Evolutionary conservation across 139 green algal species (phyloP).

Genomic region (Pleodorina starrii): DNA sequence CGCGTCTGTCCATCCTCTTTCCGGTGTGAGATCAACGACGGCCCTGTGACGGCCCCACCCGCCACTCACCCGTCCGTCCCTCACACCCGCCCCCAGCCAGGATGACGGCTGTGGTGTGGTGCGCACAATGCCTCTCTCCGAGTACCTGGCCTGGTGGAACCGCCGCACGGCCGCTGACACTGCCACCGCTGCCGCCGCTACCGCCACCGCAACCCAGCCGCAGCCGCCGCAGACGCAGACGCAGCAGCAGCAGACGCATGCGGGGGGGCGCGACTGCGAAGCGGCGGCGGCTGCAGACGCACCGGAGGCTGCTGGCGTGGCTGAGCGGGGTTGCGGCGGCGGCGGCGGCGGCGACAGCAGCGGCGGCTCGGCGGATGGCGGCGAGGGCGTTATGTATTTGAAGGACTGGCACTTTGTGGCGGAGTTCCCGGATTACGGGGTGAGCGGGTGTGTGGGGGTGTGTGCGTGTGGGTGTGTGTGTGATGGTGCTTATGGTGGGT

Average conservation of each 20-base stretch:
- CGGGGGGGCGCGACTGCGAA: neutral
- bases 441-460: slow-evolving; percentile 2
- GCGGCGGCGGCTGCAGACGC: neutral
- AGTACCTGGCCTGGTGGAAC: slow-evolving; percentile 72
- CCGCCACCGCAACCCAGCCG: neutral
- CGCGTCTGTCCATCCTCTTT: too few species aligned
- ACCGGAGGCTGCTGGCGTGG: neutral
- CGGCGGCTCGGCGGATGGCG: neutral
- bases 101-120: slow-evolving; percentile 56
- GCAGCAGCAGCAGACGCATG: neutral
- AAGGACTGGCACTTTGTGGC: slow-evolving; percentile 94
- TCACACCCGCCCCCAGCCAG: slow-evolving; percentile 14
- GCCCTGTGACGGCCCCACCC: too few species aligned
- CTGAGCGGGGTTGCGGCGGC: neutral
- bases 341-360: neutral
- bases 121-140: slow-evolving; percentile 64
- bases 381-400: slow-evolving; percentile 72
- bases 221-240: neutral
- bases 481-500: too few species aligned
- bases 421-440: slow-evolving; percentile 75
- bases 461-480: too few species aligned
- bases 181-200: slow-evolving; percentile 11
- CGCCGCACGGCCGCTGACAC: neutral
- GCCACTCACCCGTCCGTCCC: too few species aligned
- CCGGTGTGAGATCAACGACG: too few species aligned